Conservation (phyloP, 768 basidiomycete genomes). For the Tricholoma saponaceum region DNA sequence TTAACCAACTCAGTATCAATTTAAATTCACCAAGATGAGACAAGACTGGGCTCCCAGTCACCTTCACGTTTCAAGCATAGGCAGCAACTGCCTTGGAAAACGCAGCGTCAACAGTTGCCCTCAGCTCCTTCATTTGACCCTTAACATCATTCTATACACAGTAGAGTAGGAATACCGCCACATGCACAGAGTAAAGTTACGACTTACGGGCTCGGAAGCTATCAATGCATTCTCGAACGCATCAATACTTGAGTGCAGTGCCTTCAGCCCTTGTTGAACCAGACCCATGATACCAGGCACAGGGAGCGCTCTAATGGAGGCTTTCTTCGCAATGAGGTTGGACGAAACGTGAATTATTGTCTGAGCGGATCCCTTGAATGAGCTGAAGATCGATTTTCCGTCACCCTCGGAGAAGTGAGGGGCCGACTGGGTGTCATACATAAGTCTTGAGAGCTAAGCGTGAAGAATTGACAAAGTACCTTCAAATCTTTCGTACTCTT, state of each 20-base stretch:
- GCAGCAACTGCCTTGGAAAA: constrained; percentile 3
- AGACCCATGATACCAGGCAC: constrained; percentile 5
- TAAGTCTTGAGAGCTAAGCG: neutral
- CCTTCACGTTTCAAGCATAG: neutral
- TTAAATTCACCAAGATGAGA: neutral
- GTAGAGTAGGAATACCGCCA: neutral
- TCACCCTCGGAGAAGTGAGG: constrained; percentile 15
- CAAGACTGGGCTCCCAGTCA: neutral
- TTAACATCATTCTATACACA: constrained; percentile 1
- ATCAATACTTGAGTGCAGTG: neutral
- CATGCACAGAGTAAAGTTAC: neutral
- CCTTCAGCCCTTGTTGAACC: neutral
- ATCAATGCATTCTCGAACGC: constrained; percentile 1
- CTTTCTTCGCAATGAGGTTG: constrained; percentile 21
- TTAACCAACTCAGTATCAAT: neutral
- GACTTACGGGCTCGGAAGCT: constrained; percentile 3
- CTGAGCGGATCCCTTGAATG: constrained; percentile 12
- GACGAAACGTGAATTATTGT: constrained; percentile 16
- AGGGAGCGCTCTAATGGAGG: constrained; percentile 17
- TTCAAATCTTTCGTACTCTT: constrained; percentile 10
- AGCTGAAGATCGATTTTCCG: constrained; percentile 17
- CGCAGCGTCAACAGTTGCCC: constrained; percentile 1
- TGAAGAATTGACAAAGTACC: neutral
- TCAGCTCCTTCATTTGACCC: neutral
- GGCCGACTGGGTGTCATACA: neutral